Evolutionary conservation across 1,139 yeast genomes (phyloP), one percentile per base, ranked within the genome.

Genomic region (Hansenula sp.): DNA sequence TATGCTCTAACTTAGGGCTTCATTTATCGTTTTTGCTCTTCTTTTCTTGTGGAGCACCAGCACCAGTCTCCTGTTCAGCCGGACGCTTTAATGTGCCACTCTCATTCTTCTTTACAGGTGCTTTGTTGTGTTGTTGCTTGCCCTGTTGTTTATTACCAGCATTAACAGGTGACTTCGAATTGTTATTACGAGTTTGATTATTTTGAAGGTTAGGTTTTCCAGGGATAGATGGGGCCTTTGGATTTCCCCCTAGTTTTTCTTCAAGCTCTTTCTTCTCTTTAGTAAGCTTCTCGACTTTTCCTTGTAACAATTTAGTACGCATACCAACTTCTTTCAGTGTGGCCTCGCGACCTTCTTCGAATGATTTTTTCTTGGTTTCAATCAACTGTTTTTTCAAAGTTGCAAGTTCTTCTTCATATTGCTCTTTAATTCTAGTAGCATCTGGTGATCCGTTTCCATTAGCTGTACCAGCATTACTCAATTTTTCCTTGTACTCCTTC

Each of bases 281-380:
- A 24, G 61, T 63, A n/a, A 62, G 54, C 50, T 62, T 63, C 16
- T 63, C 63, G 15, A 64, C 49, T 51, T 66, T 67, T 32, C 59
- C 50, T 36, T 63, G 58, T 21, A 67, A 45, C 39, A 68, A 49
- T 45, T 56, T 61, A n/a, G 57, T 53, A 40, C 67, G 61, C 63
- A 70, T 61, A 15, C 58, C 58, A 30, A 55, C 61, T 44, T 57
- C 65, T 47, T 54, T 63, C 64, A 58, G 57, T 36, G 58, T 60
- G 30, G 66, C 63, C 41, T 68, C 67, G 47, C 67, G 65, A 9
- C 71, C 67, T 42, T 70, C 70, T 30, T 66, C 70, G 41, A 67
- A 64, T 4, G 70, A 61, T 33, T 58, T 58, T 50, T 69, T 61
- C 57, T 66, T 67, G 32, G 59, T 55, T 27, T 59, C 65, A 3